Conservation (phyloP, 495 filamentous ascomycete genomes). For the Polyplosphaeria fusca region DNA sequence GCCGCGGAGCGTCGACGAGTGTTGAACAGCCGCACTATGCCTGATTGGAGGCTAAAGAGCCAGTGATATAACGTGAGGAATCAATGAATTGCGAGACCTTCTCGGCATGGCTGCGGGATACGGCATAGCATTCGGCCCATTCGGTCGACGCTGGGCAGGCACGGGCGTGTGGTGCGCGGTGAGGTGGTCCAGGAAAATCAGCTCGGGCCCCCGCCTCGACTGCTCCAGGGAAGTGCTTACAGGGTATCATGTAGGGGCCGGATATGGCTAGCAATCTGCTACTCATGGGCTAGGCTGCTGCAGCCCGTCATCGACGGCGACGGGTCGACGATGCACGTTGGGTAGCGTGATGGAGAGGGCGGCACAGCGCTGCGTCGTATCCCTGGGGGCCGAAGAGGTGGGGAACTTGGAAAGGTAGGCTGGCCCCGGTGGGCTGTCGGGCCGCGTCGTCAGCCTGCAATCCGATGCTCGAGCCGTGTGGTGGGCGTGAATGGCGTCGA, state of each 20-base stretch:
- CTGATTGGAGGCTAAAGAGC: constrained; percentile 10
- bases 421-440: no score
- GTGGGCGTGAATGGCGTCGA: no score
- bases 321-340: neutral
- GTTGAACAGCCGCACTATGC: constrained; percentile 25
- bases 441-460: no score
- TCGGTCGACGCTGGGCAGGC: constrained; percentile 1
- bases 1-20: neutral
- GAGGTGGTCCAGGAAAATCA: constrained; percentile 4
- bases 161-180: constrained; percentile 5
- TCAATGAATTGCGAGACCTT: constrained; percentile 4
- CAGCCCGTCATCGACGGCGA: constrained; percentile 9
- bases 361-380: constrained; percentile 4
- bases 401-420: neutral
- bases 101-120: constrained; percentile 8
- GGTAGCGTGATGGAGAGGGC: neutral
- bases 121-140: constrained; percentile 21
- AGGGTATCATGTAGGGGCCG: constrained; percentile 9
- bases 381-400: constrained; percentile 12
- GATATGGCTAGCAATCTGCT: constrained; percentile 16
- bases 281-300: constrained; percentile 1
- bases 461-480: no score
- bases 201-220: neutral
- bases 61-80: constrained; percentile 28
- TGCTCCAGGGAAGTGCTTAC: constrained; percentile 5